These are phyloP conservation scores for Pseudognaphalium luteoalbum DNA, from an alignment of 129 eudicot species.

Conservation along the genomic window DNA sequence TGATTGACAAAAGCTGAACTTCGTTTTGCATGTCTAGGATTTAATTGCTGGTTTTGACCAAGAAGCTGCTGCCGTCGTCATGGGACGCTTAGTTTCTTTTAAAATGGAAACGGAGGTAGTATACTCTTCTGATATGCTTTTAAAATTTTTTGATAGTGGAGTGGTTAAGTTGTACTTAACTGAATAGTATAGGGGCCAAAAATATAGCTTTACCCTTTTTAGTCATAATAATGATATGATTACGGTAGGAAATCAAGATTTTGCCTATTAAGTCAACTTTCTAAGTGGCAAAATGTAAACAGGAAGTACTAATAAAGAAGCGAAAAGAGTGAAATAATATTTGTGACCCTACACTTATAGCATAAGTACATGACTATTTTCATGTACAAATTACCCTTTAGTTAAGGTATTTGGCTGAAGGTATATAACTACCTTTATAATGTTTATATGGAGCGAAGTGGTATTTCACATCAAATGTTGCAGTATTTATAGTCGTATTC, in stretches of 20 bases:
- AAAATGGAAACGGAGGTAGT: slow-evolving; percentile 98
- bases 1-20: slow-evolving; percentile 9
- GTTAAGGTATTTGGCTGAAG: background rate
- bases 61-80: slow-evolving; percentile 97
- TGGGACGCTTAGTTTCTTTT: slow-evolving; percentile 92
- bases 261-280: background rate
- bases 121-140: background rate
- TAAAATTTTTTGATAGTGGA: background rate
- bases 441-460: background rate
- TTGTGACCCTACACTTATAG: background rate
- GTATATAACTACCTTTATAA: background rate
- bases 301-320: background rate
- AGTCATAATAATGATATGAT: background rate
- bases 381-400: background rate
- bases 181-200: slow-evolving; percentile 1
- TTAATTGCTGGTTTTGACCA: slow-evolving; percentile 95
- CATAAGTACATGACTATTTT: background rate
- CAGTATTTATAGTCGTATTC: background rate
- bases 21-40: slow-evolving; percentile 54
- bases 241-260: background rate
- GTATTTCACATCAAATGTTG: background rate
- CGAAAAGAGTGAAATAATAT: background rate
- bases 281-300: background rate
- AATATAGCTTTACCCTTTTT: background rate
- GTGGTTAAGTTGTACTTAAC: background rate